Base-by-base conservation (phyloP, 495 filamentous ascomycete species). In the Rostrohypoxylon terebratum region DNA sequence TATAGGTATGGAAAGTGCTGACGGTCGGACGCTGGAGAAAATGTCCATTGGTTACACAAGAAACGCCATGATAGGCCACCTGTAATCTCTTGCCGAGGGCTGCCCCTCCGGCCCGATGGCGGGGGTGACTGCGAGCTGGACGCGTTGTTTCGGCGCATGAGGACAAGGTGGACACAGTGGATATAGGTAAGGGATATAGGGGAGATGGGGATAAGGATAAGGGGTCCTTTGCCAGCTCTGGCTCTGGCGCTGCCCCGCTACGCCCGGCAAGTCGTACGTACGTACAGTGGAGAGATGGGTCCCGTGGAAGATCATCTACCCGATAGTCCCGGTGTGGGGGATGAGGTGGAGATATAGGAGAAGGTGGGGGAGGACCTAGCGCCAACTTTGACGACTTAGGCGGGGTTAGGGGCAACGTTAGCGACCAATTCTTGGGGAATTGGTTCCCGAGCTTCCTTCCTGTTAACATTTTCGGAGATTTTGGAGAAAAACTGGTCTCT, bases 111-210 rank as follows among this genome's bases (percentile, higher is more conserved):
- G 57, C 54, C 40, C 59, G 70, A 68, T 48, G 67, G 64, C 59
- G 63, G 62, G 59, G 20, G 59, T 59, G 31, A 53, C 45, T 10
- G 33, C 54, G 13, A 38, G 6, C 28, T 28, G 28, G 28, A 28
- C 44, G 63, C 53, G 70, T 62, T 62, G 66, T 66, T 58, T 73
- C 71, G 71, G 71, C 59, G 66, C 66, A 51, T 1, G 54, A 63
- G 20, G 60, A 57, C 66, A 57, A 61, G 54, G 62, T 57, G 8
- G 36, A 59, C n/a, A n/a, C n/a, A n/a, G n/a, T n/a, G n/a, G n/a
- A n/a, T n/a, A n/a, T n/a, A n/a, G n/a, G n/a, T 59, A 38, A 14
- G 54, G 55, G 36, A 36, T 21, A 25, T 53, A 53, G 11, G 48
- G 25, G 20, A 10, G 38, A 28, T 28, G 25, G 25, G 25, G 28